Evolutionary conservation across 1,284 basidiomycete genomes (phyloP), one percentile per base, ranked within the genome.

Genomic region (Salmacisia buchloeana): DNA sequence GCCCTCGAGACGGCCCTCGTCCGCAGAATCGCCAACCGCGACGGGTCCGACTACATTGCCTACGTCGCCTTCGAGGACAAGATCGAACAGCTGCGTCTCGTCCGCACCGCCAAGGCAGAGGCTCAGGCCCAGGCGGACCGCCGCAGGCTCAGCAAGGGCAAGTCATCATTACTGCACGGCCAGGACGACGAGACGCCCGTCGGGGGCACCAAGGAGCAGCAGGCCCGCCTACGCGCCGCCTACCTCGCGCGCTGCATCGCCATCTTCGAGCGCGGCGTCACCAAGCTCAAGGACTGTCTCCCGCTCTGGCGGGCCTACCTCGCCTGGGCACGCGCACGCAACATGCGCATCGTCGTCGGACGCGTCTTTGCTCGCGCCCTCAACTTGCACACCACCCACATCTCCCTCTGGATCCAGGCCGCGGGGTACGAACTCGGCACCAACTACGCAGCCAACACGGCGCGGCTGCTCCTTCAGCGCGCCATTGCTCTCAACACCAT

Each of bases 31-130:
- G 87, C 91, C 2, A 88, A 89, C 78, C 92, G 92, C 81, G 83
- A 86, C 21, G 49, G 49, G 12, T 54, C 49, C 9, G 94, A 97
- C 82, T 97, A 89, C 82, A 83, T 94, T 73, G 87, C 89, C 59
- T 97, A 98, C 83, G 88, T 88, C 43, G 86, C 90, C 27, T 97
- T 96, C 81, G 94, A 97, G 82, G 91, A 91, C 85, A 86, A 85
- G 34, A 84, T 96, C 31, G 93, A 96, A 80, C 85, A 87, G 38
- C 82, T 96, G 64, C 83, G 61, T 10, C 31, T 54, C 15, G 18
- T 59, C 10, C 36, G 58, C 27, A 59, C 41, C 3, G 49, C 49
- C 4, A 54, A 39, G 21, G 49, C 43, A 21, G 38, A 60, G 5
- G 59, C 49, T 13, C 18, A 39, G 34, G 36, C 43, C 18, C 49